phyloP scores from a whole-genome alignment of 2,329 filamentous ascomycete genomes.

The Mycosphaerella sp. region DNA sequence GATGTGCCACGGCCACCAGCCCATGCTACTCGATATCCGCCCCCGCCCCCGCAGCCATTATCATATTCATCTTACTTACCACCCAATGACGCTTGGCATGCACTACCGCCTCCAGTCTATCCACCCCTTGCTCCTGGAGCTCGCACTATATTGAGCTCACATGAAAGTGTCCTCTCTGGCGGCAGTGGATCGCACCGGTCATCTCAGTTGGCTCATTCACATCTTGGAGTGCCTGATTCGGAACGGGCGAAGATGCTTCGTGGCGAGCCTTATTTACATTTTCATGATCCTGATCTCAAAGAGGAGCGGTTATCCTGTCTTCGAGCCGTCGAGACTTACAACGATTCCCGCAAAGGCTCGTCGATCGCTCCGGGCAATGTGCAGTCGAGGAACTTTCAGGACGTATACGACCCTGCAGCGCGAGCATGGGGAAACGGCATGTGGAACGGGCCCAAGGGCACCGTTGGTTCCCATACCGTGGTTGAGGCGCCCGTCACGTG shows the following conservation, averaged over 20 bases:
- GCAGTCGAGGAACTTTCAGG: slow-evolving; percentile 62
- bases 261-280: slow-evolving; percentile 72
- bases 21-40: slow-evolving; percentile 18
- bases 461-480: slow-evolving; percentile 65
- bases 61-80: slow-evolving; percentile 12
- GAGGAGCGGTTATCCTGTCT: slow-evolving; percentile 81
- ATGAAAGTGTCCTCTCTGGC: slow-evolving; percentile 30
- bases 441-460: slow-evolving; percentile 41
- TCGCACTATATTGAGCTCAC: slow-evolving; percentile 18
- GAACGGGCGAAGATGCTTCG: slow-evolving; percentile 89
- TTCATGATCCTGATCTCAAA: slow-evolving; percentile 64
- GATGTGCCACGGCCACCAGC: slow-evolving; percentile 5
- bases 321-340: slow-evolving; percentile 76
- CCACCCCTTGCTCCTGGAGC: slow-evolving; percentile 7
- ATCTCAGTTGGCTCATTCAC: slow-evolving; percentile 3
- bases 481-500: slow-evolving; percentile 88
- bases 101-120: slow-evolving; percentile 12
- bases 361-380: slow-evolving; percentile 58
- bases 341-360: slow-evolving; percentile 44
- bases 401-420: slow-evolving; percentile 61
- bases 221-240: slow-evolving; percentile 29
- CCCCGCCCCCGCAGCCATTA: slow-evolving; percentile 12
- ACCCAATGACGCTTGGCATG: slow-evolving; percentile 2
- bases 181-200: slow-evolving; percentile 34
- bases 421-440: slow-evolving; percentile 29